Evolutionary conservation across 768 basidiomycete species (phyloP).

Genomic region (Boletus barrowsii): DNA sequence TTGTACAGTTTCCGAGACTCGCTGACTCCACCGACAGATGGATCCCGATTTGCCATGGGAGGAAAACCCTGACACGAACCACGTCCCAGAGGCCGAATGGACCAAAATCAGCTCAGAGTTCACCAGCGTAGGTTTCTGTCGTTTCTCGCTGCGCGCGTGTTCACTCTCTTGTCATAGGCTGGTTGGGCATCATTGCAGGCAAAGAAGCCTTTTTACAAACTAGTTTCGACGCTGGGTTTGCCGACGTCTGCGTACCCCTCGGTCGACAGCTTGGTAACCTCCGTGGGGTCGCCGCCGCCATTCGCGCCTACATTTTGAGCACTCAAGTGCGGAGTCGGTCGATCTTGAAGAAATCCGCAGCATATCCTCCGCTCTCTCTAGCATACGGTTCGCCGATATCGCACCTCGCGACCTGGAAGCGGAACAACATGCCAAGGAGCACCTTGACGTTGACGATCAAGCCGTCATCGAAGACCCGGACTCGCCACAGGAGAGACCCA

Average conservation of each 20-base stretch:
- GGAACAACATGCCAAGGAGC: conserved; percentile 69
- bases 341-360: conserved; percentile 44
- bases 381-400: conserved; percentile 67
- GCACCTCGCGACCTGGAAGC: conserved; percentile 76
- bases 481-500: conserved; percentile 32
- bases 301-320: conserved; percentile 52
- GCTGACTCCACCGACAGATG: conserved; percentile 5
- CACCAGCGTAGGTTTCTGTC: conserved; percentile 53
- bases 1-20: too few species aligned
- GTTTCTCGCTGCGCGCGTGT: not conserved
- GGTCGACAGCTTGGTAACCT: conserved; percentile 77
- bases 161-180: conserved; percentile 44
- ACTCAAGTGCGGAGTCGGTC: conserved; percentile 20
- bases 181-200: conserved; percentile 91
- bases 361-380: conserved; percentile 53
- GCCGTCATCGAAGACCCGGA: conserved; percentile 39
- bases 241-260: conserved; percentile 62
- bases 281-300: conserved; percentile 66
- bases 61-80: conserved; percentile 37
- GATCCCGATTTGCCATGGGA: conserved; percentile 58
- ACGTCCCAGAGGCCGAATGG: conserved; percentile 58
- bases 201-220: conserved; percentile 84
- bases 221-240: conserved; percentile 89
- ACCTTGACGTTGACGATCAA: conserved; percentile 41
- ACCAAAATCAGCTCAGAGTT: conserved; percentile 63